Conservation (phyloP, 2,329 filamentous ascomycete species). For the Alternaria ethzedia region DNA sequence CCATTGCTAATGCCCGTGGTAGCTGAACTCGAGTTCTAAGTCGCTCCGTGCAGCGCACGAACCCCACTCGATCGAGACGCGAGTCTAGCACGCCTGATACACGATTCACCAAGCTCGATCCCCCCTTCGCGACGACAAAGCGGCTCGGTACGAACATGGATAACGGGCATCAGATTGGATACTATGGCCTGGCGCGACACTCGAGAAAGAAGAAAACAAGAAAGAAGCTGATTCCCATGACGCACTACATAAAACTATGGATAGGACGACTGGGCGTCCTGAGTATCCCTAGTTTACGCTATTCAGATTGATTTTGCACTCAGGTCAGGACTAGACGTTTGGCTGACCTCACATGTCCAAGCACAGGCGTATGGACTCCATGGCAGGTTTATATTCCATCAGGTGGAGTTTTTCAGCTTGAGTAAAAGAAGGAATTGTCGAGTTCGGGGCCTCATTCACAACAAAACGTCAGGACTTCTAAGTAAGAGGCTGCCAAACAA, state of each 20-base stretch:
- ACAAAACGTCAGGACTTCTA: not conserved
- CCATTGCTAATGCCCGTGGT: conserved; percentile 21
- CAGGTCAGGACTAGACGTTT: not conserved
- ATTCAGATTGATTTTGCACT: not conserved
- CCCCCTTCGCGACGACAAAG: not conserved
- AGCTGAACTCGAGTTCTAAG: conserved; percentile 34
- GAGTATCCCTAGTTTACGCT: not conserved
- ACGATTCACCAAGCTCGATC: not conserved
- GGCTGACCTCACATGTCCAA: not conserved
- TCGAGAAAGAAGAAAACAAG: not conserved
- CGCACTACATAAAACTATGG: not conserved
- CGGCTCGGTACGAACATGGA: not conserved
- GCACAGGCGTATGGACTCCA: not conserved
- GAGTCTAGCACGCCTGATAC: conserved; percentile 1
- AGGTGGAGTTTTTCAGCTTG: not conserved
- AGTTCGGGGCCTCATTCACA: not conserved
- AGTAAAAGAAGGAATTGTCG: not conserved
- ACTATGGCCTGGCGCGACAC: not conserved
- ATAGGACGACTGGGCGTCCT: not conserved
- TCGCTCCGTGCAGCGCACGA: conserved; percentile 15
- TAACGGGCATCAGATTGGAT: conserved; percentile 8
- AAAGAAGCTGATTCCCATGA: not conserved
- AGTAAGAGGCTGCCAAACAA: not conserved
- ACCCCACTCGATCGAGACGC: conserved; percentile 8
- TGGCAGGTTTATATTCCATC: not conserved